Evolutionary conservation across 2,329 filamentous ascomycete genomes (phyloP).

Genomic region (Nannizziopsis barbatae): DNA sequence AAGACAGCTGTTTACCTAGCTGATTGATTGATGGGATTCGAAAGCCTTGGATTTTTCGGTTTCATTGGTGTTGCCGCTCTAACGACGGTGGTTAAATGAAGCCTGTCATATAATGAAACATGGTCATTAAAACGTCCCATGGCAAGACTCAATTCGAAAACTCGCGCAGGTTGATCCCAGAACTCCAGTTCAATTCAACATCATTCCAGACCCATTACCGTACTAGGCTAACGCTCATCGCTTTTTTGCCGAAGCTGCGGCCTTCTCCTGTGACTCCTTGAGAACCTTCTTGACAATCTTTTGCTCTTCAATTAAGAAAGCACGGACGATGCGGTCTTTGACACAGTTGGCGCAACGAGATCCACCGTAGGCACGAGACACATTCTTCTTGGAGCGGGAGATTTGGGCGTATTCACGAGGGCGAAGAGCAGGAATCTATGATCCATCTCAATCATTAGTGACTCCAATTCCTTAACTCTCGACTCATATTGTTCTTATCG

Average conservation of each 20-base stretch:
- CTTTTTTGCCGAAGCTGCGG: conserved; percentile 28
- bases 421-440: conserved; percentile 84
- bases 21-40: background rate
- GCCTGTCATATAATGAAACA: conserved; percentile 6
- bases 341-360: conserved; percentile 98
- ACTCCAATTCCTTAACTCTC: background rate
- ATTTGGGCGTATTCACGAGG: conserved; percentile 95
- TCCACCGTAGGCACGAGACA: conserved; percentile 95
- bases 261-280: conserved; percentile 83
- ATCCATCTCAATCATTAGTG: conserved; percentile 2
- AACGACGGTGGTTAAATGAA: conserved; percentile 8
- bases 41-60: conserved; percentile 1
- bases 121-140: conserved; percentile 8
- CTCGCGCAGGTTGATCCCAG: conserved; percentile 11
- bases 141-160: conserved; percentile 8
- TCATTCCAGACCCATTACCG: conserved; percentile 9
- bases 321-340: conserved; percentile 92
- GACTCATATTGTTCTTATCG: background rate
- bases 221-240: conserved; percentile 26
- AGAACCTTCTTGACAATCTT: conserved; percentile 99
- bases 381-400: conserved; percentile 98
- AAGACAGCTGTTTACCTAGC: too few species aligned
- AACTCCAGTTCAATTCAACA: conserved; percentile 15
- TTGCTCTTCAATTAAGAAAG: conserved; percentile 99
- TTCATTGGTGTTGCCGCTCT: conserved; percentile 6